phyloP scores from a whole-genome alignment of 148 eudicot species.

The Rhododendron henanense region DNA sequence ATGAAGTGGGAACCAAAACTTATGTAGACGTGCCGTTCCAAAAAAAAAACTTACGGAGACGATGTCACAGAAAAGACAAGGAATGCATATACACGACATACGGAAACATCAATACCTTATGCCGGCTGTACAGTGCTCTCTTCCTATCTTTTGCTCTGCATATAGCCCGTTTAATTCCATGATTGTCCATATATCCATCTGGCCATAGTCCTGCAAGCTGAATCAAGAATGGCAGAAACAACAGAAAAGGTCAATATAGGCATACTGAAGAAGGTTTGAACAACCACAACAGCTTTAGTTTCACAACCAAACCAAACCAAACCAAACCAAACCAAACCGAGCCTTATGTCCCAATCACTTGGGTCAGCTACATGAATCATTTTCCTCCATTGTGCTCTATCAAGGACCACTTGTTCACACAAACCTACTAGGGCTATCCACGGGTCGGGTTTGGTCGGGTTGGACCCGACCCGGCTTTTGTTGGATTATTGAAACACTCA shows the following conservation, averaged over 20 bases:
- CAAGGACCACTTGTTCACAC: too few relatives aligned
- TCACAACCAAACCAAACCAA: neutral
- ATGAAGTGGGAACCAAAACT: neutral
- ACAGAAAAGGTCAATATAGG: neutral
- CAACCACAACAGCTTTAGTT: neutral
- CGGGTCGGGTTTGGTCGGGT: too few relatives aligned
- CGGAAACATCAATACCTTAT: conserved; percentile 53
- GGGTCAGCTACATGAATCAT: too few relatives aligned
- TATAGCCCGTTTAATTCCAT: conserved; percentile 94
- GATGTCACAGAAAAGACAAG: neutral
- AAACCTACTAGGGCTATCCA: too few relatives aligned
- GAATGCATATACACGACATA: neutral
- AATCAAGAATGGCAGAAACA: conserved; percentile 14
- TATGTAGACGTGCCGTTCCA: neutral
- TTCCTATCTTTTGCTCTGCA: conserved; percentile 86
- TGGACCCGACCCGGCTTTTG: too few relatives aligned
- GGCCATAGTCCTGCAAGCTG: conserved; percentile 98
- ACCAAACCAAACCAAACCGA: too few relatives aligned
- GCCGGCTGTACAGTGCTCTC: conserved; percentile 38
- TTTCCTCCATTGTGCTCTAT: too few relatives aligned
- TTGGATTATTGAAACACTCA: too few relatives aligned
- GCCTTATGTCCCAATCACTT: too few relatives aligned
- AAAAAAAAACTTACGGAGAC: neutral
- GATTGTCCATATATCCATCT: conserved; percentile 82
- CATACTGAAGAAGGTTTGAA: neutral